Evolutionary conservation across 2,329 filamentous ascomycete species (phyloP).

Genomic region (Epichloe hybrida): DNA sequence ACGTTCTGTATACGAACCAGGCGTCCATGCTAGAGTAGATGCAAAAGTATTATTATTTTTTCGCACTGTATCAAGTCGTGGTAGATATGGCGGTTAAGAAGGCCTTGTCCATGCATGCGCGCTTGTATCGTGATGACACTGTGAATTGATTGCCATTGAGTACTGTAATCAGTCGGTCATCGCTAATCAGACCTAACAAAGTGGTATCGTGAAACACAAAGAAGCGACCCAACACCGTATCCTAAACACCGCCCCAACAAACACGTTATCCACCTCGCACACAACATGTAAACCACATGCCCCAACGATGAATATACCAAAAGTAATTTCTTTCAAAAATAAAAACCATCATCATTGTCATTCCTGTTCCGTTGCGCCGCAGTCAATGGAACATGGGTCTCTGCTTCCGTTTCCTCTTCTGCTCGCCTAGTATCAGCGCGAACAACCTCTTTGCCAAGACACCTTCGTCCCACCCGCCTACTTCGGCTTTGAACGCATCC

Average conservation of each 20-base stretch:
- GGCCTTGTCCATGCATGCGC: conserved; percentile 9
- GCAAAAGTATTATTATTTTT: background rate
- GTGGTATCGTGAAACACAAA: conserved; percentile 8
- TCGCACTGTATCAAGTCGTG: conserved; percentile 16
- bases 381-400: conserved; percentile 19
- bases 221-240: background rate
- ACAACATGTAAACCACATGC: too few relatives aligned
- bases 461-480: conserved; percentile 36
- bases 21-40: conserved; percentile 83
- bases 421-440: conserved; percentile 36
- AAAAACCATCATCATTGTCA: background rate
- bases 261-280: too few relatives aligned
- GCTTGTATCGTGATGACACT: too few relatives aligned
- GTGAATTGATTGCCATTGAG: too few relatives aligned
- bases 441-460: conserved; percentile 39
- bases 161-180: too few relatives aligned
- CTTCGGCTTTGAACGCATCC: conserved; percentile 35
- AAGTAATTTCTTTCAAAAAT: too few relatives aligned
- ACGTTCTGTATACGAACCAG: conserved; percentile 95
- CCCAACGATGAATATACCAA: background rate
- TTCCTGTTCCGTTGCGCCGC: background rate
- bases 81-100: conserved; percentile 16
- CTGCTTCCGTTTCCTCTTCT: conserved; percentile 15
- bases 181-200: background rate
- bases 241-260: too few relatives aligned